phyloP scores from a whole-genome alignment of 768 basidiomycete species.

The Boletus sensibilis region DNA sequence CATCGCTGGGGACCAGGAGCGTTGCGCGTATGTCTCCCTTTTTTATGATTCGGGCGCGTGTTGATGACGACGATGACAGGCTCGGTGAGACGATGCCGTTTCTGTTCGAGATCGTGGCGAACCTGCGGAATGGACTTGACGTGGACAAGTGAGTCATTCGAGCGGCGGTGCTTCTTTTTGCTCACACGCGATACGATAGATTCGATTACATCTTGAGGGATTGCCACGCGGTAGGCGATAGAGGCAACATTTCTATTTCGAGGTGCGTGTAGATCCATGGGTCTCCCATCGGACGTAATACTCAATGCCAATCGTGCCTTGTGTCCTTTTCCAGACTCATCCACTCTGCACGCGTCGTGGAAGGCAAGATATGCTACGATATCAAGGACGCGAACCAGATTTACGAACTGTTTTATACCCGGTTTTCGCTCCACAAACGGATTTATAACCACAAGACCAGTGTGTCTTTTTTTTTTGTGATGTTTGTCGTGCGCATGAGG shows the following conservation, averaged over 20 bases:
- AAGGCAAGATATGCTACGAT: conserved; percentile 74
- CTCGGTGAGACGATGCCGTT: conserved; percentile 58
- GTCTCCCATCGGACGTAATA: not conserved
- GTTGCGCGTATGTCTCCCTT: conserved; percentile 48
- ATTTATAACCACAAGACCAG: conserved; percentile 81
- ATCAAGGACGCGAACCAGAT: conserved; percentile 80
- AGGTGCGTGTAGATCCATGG: conserved; percentile 34
- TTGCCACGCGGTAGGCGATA: conserved; percentile 66
- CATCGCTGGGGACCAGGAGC: conserved; percentile 58
- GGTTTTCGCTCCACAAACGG: conserved; percentile 79
- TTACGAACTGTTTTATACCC: conserved; percentile 68
- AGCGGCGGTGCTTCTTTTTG: not conserved
- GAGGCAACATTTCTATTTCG: conserved; percentile 48
- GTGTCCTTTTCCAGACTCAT: conserved; percentile 50
- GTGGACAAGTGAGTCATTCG: conserved; percentile 66
- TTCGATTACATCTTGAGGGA: conserved; percentile 84
- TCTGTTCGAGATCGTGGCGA: conserved; percentile 83
- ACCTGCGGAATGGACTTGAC: conserved; percentile 77
- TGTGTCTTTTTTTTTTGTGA: not conserved
- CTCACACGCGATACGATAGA: conserved; percentile 35
- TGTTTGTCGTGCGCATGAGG: not conserved
- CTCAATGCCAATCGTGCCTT: not conserved
- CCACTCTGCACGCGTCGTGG: conserved; percentile 70
- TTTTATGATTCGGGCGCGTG: not conserved
- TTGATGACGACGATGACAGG: conserved; percentile 8